Base-by-base conservation (phyloP, 345 rosid species). In the Viola odorata region DNA sequence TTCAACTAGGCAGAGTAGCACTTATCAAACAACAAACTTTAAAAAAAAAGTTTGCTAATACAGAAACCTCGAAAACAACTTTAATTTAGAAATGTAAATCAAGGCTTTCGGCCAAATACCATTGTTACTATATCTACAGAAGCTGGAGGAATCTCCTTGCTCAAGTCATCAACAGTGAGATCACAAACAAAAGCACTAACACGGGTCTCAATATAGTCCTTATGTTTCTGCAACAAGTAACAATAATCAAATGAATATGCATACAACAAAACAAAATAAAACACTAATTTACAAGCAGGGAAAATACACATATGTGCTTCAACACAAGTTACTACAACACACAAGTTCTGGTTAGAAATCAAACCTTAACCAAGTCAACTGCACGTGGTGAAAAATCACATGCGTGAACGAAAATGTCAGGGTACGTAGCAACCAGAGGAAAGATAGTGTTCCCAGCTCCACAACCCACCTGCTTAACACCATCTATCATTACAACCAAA, bases 311-410 rank as follows among this genome's bases (percentile, higher is more conserved):
- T 23, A 23, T 23, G 2, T 23, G 32, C 32, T 23, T 23, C 32
- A 23, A 23, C 32, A 23, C 32, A n/a, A n/a, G n/a, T n/a, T n/a
- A n/a, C n/a, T n/a, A n/a, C n/a, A 23, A 23, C 32, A 23, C 32
- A 23, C 32, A 23, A 23, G 32, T 23, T 23, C 50, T 39, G 40
- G 7, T 16, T 39, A 45, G 55, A 5, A 9, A 61, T 49, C 77
- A n/a, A 53, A 89, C 98, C 97, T 89, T 87, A 60, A 92, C 91
- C 81, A 92, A 83, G 68, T 85, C 66, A 58, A 92, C 82, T 8
- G 97, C 97, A 11, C 88, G 96, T 3, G 79, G 85, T 39, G 94
- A 89, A 76, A 92, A 92, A 78, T 92, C 97, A 58, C 98, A 92
- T 4, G 94, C 97, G 71, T 87, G 85, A 56, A 89, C 79, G 58